Percentiles rank a stretch among this genome's conserved stretches.
These are phyloP conservation scores for Pseudocercospora vitis DNA, from an alignment of 2,329 filamentous ascomycete species.

Conservation along the genomic window DNA sequence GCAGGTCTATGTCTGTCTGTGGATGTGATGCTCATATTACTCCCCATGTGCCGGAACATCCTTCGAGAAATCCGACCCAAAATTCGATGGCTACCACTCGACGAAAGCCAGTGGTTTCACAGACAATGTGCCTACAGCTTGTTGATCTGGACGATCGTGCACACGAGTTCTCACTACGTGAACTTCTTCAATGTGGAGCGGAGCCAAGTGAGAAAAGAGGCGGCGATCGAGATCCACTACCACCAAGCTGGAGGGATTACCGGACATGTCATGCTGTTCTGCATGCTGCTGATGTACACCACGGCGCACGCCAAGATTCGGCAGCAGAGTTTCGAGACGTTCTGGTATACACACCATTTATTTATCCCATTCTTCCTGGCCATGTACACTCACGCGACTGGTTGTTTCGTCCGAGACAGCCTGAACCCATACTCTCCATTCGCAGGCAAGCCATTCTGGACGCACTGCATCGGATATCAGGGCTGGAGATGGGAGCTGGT, in stretches of 20 bases:
- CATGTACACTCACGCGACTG: constrained; percentile 92
- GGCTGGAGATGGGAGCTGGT: constrained; percentile 97
- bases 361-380: constrained; percentile 93
- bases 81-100: constrained; percentile 83
- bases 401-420: constrained; percentile 92
- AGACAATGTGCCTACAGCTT: constrained; percentile 88
- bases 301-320: constrained; percentile 90
- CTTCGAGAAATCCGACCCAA: constrained; percentile 83
- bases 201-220: constrained; percentile 74
- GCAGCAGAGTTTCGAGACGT: constrained; percentile 96
- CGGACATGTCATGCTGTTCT: constrained; percentile 96
- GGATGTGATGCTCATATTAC: constrained; percentile 81
- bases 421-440: constrained; percentile 74
- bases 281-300: constrained; percentile 98
- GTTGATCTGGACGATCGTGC: constrained; percentile 76
- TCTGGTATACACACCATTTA: constrained; percentile 99
- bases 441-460: constrained; percentile 78
- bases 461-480: constrained; percentile 89
- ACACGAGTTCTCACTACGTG: constrained; percentile 83
- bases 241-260: constrained; percentile 85
- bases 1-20: constrained; percentile 82
- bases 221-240: constrained; percentile 89
- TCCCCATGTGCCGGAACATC: constrained; percentile 92
- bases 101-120: constrained; percentile 97
- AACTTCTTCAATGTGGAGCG: constrained; percentile 98